Percentiles rank a stretch among this genome's conserved stretches.
These are phyloP conservation scores for Daldinia decipiens DNA, from an alignment of 495 filamentous ascomycete genomes.

Conservation along the genomic window DNA sequence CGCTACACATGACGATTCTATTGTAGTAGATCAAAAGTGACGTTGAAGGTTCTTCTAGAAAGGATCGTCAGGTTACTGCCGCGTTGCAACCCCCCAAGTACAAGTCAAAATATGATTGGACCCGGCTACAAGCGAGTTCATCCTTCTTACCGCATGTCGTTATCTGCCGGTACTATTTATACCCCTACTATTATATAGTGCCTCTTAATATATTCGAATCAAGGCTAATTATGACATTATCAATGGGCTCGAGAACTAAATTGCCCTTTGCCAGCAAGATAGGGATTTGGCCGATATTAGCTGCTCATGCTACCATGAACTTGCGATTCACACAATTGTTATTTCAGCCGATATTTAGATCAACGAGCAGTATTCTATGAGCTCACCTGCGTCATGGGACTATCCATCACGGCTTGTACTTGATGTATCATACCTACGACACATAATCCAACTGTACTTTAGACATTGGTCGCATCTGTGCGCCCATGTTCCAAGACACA, in stretches of 20 bases:
- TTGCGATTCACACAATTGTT: too few relatives aligned
- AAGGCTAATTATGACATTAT: slow-evolving; percentile 3
- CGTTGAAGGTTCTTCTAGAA: neutral
- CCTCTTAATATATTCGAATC: neutral
- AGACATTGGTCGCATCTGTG: neutral
- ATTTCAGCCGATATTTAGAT: too few relatives aligned
- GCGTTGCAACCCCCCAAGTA: neutral
- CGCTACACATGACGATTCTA: neutral
- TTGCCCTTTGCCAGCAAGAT: neutral
- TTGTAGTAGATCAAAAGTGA: neutral
- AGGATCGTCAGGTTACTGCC: neutral
- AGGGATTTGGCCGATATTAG: neutral
- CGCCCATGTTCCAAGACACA: neutral
- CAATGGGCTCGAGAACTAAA: neutral
- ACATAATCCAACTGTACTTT: neutral
- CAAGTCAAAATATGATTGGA: slow-evolving; percentile 3
- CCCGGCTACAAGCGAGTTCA: neutral
- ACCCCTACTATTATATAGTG: neutral
- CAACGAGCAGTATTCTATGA: too few relatives aligned
- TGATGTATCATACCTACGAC: too few relatives aligned
- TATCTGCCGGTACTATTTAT: neutral
- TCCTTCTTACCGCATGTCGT: neutral
- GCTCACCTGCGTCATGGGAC: too few relatives aligned
- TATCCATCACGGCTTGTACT: too few relatives aligned
- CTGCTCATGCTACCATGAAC: neutral